Evolutionary conservation across 2,329 filamentous ascomycete species (phyloP).

Genomic region (Fusarium sp.): DNA sequence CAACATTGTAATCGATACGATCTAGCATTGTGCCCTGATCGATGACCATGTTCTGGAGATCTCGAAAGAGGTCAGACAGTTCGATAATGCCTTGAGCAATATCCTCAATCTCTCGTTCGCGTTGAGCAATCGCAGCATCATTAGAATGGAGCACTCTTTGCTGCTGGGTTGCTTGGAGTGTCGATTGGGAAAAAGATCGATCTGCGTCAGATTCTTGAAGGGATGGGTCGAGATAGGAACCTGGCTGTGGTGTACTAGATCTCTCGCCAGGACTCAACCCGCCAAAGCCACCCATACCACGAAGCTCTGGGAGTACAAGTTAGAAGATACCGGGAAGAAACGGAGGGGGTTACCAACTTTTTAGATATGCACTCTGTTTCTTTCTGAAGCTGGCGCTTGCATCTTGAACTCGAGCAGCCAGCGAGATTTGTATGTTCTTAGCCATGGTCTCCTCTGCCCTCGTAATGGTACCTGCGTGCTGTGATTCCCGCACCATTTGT

Average conservation of each 20-base stretch:
- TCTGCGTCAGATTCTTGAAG: slow-evolving; percentile 94
- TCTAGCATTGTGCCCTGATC: slow-evolving; percentile 92
- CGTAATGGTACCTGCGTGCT: slow-evolving; percentile 75
- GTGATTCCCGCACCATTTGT: slow-evolving; percentile 83
- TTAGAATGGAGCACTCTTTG: slow-evolving; percentile 76
- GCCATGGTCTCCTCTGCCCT: slow-evolving; percentile 95
- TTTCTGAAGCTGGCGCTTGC: slow-evolving; percentile 92
- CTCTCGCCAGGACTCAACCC: slow-evolving; percentile 61
- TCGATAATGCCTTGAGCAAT: slow-evolving; percentile 99
- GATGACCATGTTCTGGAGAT: slow-evolving; percentile 94
- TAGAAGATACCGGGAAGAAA: not conserved
- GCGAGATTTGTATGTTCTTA: slow-evolving; percentile 90
- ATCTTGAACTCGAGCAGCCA: slow-evolving; percentile 89
- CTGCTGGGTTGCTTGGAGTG: slow-evolving; percentile 80
- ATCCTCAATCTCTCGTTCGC: slow-evolving; percentile 96
- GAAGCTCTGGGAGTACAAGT: slow-evolving; percentile 67
- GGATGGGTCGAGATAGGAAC: slow-evolving; percentile 81
- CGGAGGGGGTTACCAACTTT: slow-evolving; percentile 66
- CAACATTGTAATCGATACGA: slow-evolving; percentile 97
- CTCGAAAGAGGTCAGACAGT: slow-evolving; percentile 94
- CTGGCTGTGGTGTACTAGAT: slow-evolving; percentile 59
- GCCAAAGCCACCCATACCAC: slow-evolving; percentile 72
- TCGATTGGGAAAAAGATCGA: slow-evolving; percentile 88
- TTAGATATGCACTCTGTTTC: slow-evolving; percentile 96
- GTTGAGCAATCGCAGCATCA: slow-evolving; percentile 86